phyloP scores from a whole-genome alignment of 345 rosid genomes.

The Populus tremula region DNA sequence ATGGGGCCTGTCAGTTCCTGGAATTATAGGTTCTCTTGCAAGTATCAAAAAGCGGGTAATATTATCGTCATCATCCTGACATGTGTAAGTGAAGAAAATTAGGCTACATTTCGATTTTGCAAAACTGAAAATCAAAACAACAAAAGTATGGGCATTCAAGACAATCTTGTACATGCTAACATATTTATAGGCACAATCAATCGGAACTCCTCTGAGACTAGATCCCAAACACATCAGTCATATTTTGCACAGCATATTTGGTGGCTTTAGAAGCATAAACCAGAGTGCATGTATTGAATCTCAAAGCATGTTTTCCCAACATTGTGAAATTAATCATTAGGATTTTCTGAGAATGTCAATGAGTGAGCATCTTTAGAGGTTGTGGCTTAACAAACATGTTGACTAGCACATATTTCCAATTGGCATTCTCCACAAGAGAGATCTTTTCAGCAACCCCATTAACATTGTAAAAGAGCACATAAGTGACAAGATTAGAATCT shows the following conservation, averaged over 20 bases:
- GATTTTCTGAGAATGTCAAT: neutral
- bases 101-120: neutral
- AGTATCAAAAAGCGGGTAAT: constrained; percentile 87
- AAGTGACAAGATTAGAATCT: neutral
- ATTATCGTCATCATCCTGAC: constrained; percentile 71
- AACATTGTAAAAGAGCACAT: neutral
- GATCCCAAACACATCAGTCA: neutral
- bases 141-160: neutral
- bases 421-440: neutral
- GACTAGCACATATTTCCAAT: neutral
- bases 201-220: neutral
- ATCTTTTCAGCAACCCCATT: neutral
- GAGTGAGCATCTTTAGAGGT: too few relatives aligned
- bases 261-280: too few relatives aligned
- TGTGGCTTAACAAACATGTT: neutral
- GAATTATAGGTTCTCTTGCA: constrained; percentile 84
- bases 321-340: neutral
- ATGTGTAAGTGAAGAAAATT: constrained; percentile 2
- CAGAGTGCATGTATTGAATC: too few relatives aligned
- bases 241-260: neutral
- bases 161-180: neutral
- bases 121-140: neutral
- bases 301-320: too few relatives aligned
- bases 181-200: neutral
- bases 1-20: constrained; percentile 60